Base-by-base conservation (phyloP, 371 early-diverging fungal species). In the Circinella umbellata region DNA sequence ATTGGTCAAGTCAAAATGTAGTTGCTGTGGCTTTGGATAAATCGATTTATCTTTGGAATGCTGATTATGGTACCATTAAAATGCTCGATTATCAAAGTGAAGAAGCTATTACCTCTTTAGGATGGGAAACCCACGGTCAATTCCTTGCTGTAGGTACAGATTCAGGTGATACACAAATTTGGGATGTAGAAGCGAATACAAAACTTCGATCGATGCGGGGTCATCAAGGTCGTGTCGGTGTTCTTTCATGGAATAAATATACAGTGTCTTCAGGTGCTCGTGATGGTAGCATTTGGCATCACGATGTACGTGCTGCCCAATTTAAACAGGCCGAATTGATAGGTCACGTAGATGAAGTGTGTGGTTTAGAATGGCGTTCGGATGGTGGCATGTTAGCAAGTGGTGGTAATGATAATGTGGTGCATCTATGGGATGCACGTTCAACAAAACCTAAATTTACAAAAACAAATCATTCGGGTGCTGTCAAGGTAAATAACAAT, bases 351-450 rank as follows among this genome's bases (percentile, higher is more conserved):
- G 85, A 83, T 36, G 96, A 96, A 71, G 96, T 98, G 6, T 99
- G 99, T 80, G 99, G 99, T 15, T 83, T 99, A 36, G 86, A 89
- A 63, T 99, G 99, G 99, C 86, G 94, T 42, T 70, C 83, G 4
- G 98, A 97, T 78, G 96, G 96, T 4, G 79, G 74, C 10, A 81
- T 91, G 57, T 84, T 99, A 17, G 99, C 99, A 3, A 94, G 94
- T 78, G 99, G 99, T 13, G 97, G 98, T 4, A 99, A 99, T 80
- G 99, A 99, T 74, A 98, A 98, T 73, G 69, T 88, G 35, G 94
- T 99, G 20, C 92, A 95, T 64, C 87, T 99, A 11, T 99, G 99
- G 99, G 96, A 99, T 71, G 83, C 89, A 8, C 88, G 98, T 35
- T 80, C 85, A 20, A 77, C 77, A 0, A 74, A 64, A 34, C 95